Conservation (phyloP, 352 stramenopile species). For the Halophytophthora polymorphica region DNA sequence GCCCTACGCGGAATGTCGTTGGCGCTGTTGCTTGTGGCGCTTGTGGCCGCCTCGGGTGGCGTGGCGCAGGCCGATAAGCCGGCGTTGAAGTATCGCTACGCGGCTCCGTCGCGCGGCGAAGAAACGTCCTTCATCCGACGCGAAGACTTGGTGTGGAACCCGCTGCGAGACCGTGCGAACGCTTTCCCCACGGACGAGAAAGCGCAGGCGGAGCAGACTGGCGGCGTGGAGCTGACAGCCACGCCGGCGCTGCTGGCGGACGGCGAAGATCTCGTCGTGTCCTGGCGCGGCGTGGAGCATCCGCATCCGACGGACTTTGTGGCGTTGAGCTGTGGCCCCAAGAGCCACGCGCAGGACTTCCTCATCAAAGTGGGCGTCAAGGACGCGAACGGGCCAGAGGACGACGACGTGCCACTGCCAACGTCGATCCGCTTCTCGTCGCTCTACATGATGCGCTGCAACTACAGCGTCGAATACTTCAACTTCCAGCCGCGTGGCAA, state of each 20-base stretch:
- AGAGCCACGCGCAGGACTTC: constrained; percentile 46
- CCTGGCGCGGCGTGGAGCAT: constrained; percentile 45
- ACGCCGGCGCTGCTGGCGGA: constrained; percentile 46
- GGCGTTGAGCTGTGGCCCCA: constrained; percentile 65
- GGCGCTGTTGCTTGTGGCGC: constrained; percentile 10
- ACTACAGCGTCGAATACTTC: constrained; percentile 63
- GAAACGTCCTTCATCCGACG: constrained; percentile 11
- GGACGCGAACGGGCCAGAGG: constrained; percentile 17
- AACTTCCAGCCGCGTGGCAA: constrained; percentile 46
- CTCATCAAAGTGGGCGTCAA: constrained; percentile 37
- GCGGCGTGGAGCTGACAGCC: constrained; percentile 27
- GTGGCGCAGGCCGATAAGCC: constrained; percentile 16
- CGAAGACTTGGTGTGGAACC: constrained; percentile 22
- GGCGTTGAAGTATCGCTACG: constrained; percentile 16
- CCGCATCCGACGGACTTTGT: constrained; percentile 64
- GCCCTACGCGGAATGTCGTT: neutral
- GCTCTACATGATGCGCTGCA: constrained; percentile 79
- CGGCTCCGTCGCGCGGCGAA: constrained; percentile 16
- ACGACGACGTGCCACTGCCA: constrained; percentile 15
- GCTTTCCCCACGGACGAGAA: constrained; percentile 10
- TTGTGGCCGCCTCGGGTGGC: neutral
- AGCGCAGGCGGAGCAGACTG: constrained; percentile 1
- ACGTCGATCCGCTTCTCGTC: constrained; percentile 57
- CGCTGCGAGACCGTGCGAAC: constrained; percentile 7
- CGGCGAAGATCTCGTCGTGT: constrained; percentile 72